Evolutionary conservation across 176 grass and related monocot genomes (phyloP), one percentile per base, ranked within the genome.

Genomic region (Triticum urartu): DNA sequence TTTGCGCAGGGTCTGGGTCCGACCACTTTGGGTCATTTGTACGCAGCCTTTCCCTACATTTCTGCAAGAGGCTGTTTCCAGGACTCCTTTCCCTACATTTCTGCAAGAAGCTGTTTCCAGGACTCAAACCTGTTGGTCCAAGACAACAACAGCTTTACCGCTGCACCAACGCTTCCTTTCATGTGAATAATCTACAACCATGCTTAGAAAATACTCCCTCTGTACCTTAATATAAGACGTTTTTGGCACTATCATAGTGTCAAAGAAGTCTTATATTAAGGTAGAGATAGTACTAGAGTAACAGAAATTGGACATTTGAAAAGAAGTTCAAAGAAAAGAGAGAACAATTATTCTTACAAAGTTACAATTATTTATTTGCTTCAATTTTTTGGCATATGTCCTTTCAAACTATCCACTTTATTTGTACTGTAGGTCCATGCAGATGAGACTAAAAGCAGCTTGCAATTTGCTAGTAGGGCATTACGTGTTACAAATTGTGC

Each of bases 381-480:
- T 79, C 24, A 59, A 7, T 45, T 22, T 39, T 63, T 79, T 33
- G 33, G 8, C 38, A 26, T 47, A 30, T 78, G 14, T 38, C 50
- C 28, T 75, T 18, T 36, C 38, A 28, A 71, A 66, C 11, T 86
- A 56, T 85, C 67, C 73, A 66, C 61, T 85, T 68, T 75, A 18
- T 87, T 83, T 64, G 4, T 62, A n/a, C 90, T 68, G 52, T 82
- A 98, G 93, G 75, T 94, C 63, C 95, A 98, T 79, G 77, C 91
- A 36, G 93, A 98, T 85, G 95, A 98, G 84, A 98, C 95, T 43
- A 98, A 98, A 91, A 98, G 91, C 78, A 98, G 91, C 67, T 91
- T 98, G 68, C 89, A 94, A 63, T 98, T 98, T 91, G 91, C 95
- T 28, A 95, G 93, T 72, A 93, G 88, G 91, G 95, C 95, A 87